phyloP scores from a whole-genome alignment of 2,329 filamentous ascomycete species.

The Trichophyton equinum region DNA sequence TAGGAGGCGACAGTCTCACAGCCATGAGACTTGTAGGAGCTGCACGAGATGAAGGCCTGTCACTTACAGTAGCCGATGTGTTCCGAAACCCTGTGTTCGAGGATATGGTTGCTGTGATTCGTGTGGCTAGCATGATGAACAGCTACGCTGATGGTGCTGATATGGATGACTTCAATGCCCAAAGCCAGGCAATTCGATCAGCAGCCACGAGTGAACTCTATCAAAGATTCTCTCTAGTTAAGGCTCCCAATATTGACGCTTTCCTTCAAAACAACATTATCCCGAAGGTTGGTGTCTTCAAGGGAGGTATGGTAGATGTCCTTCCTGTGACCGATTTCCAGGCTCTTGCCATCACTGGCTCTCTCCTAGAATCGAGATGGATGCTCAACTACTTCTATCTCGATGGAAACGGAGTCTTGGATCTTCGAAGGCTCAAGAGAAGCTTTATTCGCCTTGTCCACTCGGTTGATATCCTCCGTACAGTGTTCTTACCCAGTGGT shows the following conservation, averaged over 20 bases:
- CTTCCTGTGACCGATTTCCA: conserved; percentile 45
- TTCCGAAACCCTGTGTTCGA: conserved; percentile 32
- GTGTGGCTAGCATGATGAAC: conserved; percentile 13
- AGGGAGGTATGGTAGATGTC: conserved; percentile 40
- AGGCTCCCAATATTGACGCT: conserved; percentile 16
- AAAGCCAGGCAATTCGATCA: conserved; percentile 7
- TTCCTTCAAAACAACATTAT: conserved; percentile 36
- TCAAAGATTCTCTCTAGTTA: conserved; percentile 13
- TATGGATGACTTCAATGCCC: conserved; percentile 5
- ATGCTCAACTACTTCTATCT: conserved; percentile 54
- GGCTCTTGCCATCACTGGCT: conserved; percentile 46
- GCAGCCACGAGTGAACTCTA: conserved; percentile 12
- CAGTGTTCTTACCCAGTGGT: conserved; percentile 47
- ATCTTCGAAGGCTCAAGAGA: conserved; percentile 35
- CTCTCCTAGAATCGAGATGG: conserved; percentile 44
- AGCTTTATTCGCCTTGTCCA: conserved; percentile 41
- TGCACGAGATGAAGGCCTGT: conserved; percentile 28
- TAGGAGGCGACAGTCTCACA: conserved; percentile 31
- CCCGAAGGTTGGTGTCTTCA: conserved; percentile 34
- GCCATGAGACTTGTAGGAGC: conserved; percentile 32
- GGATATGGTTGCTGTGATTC: conserved; percentile 25
- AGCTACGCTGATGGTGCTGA: conserved; percentile 8
- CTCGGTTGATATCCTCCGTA: conserved; percentile 52
- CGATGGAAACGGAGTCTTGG: conserved; percentile 36
- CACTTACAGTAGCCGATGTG: conserved; percentile 33